Base-by-base conservation (phyloP, 1,139 yeast species). In the Kodamaea anthophila region DNA sequence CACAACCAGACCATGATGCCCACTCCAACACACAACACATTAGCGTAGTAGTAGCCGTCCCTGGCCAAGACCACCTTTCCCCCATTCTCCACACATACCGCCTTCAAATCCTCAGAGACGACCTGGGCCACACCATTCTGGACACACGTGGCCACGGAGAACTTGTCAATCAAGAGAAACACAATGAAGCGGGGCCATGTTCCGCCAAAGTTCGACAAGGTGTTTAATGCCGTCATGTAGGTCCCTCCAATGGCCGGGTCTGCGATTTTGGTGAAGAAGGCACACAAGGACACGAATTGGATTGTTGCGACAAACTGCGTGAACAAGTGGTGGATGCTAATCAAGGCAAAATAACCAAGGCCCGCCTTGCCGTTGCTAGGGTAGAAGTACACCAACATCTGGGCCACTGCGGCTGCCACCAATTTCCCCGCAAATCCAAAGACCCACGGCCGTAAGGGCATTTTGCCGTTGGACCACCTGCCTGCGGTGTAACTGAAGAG, bases 161-260 rank as follows among this genome's bases (percentile, higher is more conserved):
- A 73, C 42, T 67, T 70, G 54, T 88, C 97, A 35, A 93, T 91
- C 51, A 87, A 66, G 38, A 68, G 74, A 44, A 87, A 70, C 5
- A 88, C 78, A 27, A 91, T 63, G 15, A 86, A 62, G 35, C 88
- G 70, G 1, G 99, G 98, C 98, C 98, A 93, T 15, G 94, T 93
- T 4, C 98, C 99, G 20, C 99, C 99, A 35, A 88, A 70, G 49
- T 91, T 91, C 21, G 94, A 79, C 30, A 91, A 65, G 0, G 99
- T 91, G 55, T 93, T 93, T 34, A 91, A 64, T 1, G 95, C 80
- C 0, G 98, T 91, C 97, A 93, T 91, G 54, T 91, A 91, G 0
- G 99, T 93, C 2, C 98, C 98, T 11, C 98, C 99, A 44, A 91
- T 85, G 9, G 77, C 58, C 0, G 98, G 97, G 53, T 91, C 98